Evolutionary conservation across 2,329 filamentous ascomycete species (phyloP).

Genomic region (Fusarium begoniae): DNA sequence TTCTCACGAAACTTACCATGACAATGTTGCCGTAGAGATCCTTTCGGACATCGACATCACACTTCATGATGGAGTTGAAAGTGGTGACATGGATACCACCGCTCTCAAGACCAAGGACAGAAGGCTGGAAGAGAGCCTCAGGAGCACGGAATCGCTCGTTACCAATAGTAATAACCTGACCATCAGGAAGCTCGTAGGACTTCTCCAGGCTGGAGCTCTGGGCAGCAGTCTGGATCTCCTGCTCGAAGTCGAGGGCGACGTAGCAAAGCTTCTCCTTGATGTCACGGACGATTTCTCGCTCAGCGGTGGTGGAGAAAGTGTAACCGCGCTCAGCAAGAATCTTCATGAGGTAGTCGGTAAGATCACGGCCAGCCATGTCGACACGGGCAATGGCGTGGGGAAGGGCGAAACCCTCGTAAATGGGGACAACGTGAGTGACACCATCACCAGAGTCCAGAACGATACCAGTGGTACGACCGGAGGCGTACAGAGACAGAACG

Average conservation of each 20-base stretch:
- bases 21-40: constrained; percentile 99
- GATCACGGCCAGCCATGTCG: constrained; percentile 99
- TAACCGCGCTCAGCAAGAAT: constrained; percentile 99
- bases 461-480: constrained; percentile 99
- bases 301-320: constrained; percentile 99
- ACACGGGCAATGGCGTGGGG: constrained; percentile 99
- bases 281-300: constrained; percentile 99
- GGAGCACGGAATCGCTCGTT: constrained; percentile 99
- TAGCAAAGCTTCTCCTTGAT: constrained; percentile 99
- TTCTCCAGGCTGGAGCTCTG: constrained; percentile 99
- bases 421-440: constrained; percentile 99
- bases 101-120: constrained; percentile 96
- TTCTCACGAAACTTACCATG: constrained; percentile 78
- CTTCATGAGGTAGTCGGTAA: constrained; percentile 99
- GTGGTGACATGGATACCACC: constrained; percentile 99
- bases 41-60: constrained; percentile 99
- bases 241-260: constrained; percentile 99
- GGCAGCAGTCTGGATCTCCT: constrained; percentile 99
- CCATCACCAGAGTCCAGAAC: constrained; percentile 99
- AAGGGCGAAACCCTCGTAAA: constrained; percentile 99
- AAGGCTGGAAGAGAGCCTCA: constrained; percentile 99
- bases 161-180: constrained; percentile 99
- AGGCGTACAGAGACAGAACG: constrained; percentile 98
- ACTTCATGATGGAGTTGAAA: constrained; percentile 99
- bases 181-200: constrained; percentile 99